Evolutionary conservation across 2,329 filamentous ascomycete species (phyloP).

Genomic region (Arthrobotrys megalospora): DNA sequence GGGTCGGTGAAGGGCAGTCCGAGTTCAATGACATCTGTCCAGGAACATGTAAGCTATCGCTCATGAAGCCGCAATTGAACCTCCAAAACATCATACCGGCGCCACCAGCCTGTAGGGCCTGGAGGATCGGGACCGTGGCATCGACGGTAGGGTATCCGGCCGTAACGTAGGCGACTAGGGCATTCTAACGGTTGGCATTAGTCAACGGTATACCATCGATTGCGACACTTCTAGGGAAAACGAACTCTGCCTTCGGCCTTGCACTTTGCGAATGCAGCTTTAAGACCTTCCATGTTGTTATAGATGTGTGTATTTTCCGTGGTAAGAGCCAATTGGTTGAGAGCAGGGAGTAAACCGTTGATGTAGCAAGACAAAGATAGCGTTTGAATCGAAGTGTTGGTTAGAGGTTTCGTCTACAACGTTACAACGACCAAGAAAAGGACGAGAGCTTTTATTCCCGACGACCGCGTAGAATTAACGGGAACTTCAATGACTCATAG

Average conservation of each 20-base stretch:
- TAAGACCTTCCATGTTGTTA: slow-evolving; percentile 69
- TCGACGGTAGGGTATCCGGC: slow-evolving; percentile 89
- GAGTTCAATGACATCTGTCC: slow-evolving; percentile 89
- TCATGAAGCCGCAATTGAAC: slow-evolving; percentile 5
- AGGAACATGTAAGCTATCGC: slow-evolving; percentile 17
- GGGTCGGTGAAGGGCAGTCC: slow-evolving; percentile 98
- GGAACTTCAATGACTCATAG: slow-evolving; percentile 45
- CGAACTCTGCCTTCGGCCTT: slow-evolving; percentile 71
- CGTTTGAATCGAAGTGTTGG: slow-evolving; percentile 17
- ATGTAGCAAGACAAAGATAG: slow-evolving; percentile 23
- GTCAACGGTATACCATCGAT: not conserved
- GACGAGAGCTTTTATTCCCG: slow-evolving; percentile 19
- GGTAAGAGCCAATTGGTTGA: slow-evolving; percentile 47
- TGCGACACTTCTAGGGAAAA: slow-evolving; percentile 39
- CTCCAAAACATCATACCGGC: slow-evolving; percentile 75
- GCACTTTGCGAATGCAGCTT: slow-evolving; percentile 73
- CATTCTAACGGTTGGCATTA: slow-evolving; percentile 72
- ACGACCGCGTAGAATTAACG: slow-evolving; percentile 21
- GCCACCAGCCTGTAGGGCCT: slow-evolving; percentile 92
- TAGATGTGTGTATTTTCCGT: slow-evolving; percentile 25
- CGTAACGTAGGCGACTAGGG: slow-evolving; percentile 95
- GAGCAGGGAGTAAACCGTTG: slow-evolving; percentile 36
- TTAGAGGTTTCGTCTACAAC: slow-evolving; percentile 20
- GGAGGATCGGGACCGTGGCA: slow-evolving; percentile 84
- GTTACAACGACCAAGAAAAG: slow-evolving; percentile 22